Evolutionary conservation across 1,284 basidiomycete genomes (phyloP).

Genomic region (Leccinum angustisporum): DNA sequence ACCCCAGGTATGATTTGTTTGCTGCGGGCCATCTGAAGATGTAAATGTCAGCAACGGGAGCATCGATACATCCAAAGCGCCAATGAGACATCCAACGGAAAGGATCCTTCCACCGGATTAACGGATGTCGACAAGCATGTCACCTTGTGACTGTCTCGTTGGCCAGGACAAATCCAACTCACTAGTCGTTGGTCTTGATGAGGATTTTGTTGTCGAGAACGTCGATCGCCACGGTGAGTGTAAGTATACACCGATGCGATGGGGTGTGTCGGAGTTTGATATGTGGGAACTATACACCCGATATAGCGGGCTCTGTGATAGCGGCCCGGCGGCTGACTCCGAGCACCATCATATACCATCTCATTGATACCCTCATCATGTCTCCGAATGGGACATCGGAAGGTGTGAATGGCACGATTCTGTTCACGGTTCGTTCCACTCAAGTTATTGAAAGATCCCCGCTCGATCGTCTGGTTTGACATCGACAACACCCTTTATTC

Average conservation of each 20-base stretch:
- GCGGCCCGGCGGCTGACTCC: neutral
- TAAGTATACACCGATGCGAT: conserved; percentile 8
- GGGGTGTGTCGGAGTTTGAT: conserved; percentile 30
- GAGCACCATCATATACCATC: neutral
- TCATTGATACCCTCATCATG: conserved; percentile 32
- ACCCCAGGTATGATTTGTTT: conserved; percentile 83
- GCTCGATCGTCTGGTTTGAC: conserved; percentile 74
- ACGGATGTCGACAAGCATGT: neutral
- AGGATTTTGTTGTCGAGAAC: conserved; percentile 36
- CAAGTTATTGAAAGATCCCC: conserved; percentile 37
- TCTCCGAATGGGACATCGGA: conserved; percentile 21
- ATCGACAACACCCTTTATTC: conserved; percentile 89
- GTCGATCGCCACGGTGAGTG: conserved; percentile 25
- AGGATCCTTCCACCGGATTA: conserved; percentile 2
- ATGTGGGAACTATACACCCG: conserved; percentile 27
- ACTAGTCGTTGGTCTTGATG: conserved; percentile 43
- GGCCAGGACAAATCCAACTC: conserved; percentile 29
- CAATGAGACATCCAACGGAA: conserved; percentile 38
- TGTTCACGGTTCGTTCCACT: conserved; percentile 4
- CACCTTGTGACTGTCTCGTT: neutral
- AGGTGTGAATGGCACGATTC: conserved; percentile 18
- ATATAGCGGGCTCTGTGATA: conserved; percentile 6
- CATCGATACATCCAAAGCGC: conserved; percentile 36
- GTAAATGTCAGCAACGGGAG: conserved; percentile 21
- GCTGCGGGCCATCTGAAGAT: conserved; percentile 88